Conservation (phyloP, 2,329 filamentous ascomycete genomes). For the Sporothrix inflata region DNA sequence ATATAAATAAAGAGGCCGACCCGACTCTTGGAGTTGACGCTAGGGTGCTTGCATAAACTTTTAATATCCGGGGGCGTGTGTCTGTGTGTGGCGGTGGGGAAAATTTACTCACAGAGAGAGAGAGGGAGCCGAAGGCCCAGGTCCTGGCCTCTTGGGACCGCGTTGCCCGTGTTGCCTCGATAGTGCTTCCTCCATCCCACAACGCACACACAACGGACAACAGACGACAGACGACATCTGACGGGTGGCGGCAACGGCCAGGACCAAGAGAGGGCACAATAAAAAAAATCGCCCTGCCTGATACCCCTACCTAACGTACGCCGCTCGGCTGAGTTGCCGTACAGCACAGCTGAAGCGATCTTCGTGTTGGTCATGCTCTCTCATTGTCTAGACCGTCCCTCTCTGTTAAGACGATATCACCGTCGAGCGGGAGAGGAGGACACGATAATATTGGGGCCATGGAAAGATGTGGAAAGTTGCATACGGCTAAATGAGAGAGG, state of each 20-base stretch:
- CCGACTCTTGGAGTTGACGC: constrained; percentile 22
- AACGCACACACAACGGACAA: not conserved
- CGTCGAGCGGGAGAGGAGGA: not conserved
- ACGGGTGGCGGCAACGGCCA: not conserved
- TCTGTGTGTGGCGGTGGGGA: constrained; percentile 24
- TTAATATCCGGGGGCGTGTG: constrained; percentile 32
- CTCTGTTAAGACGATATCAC: not conserved
- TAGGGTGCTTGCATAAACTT: constrained; percentile 31
- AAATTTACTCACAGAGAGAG: too few relatives aligned
- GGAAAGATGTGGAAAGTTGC: not conserved
- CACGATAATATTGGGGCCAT: not conserved
- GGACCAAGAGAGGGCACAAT: not conserved
- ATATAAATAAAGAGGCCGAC: constrained; percentile 22
- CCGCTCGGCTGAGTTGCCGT: constrained; percentile 3
- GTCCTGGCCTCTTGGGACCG: constrained; percentile 18
- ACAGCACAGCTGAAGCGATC: not conserved
- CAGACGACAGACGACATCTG: constrained; percentile 1
- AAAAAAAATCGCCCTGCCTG: not conserved
- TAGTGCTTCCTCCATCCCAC: constrained; percentile 5
- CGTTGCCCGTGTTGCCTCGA: not conserved
- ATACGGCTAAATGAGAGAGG: constrained; percentile 5
- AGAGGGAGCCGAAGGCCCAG: not conserved
- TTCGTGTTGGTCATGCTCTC: constrained; percentile 15
- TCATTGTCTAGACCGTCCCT: not conserved
- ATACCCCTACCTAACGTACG: not conserved